Base-by-base conservation (phyloP, 2,329 filamentous ascomycete species). In the Cladorrhinum sp. region DNA sequence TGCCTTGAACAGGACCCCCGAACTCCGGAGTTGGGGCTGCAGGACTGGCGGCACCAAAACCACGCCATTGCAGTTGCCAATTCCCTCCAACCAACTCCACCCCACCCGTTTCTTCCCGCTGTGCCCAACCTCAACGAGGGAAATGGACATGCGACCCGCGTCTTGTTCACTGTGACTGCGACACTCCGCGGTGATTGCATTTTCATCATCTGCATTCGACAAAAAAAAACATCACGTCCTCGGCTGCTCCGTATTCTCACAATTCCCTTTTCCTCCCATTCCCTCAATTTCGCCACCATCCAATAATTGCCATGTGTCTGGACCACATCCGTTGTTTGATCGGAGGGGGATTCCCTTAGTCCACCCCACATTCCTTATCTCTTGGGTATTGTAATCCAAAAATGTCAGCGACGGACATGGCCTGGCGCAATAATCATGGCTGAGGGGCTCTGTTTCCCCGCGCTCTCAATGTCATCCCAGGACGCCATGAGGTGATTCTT, bases 21-120 rank as follows among this genome's bases (percentile, higher is more conserved):
- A 62, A 57, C 24, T 55, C 56, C 62, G 62, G 62, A 64, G 62
- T 59, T 23, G 28, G 48, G 46, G 50, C 14, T 46, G 28, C 56
- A 58, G 48, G 23, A 55, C 48, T 42, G 28, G 55, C 46, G 42
- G 55, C 55, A 24, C 42, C 42, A 52, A 61, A 58, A 63, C 61
- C 61, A 63, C 61, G 59, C 62, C 59, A 60, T 55, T 49, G 57
- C 30, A 18, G 28, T n/a, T 28, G 20, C 18, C 30, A 30, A 7
- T n/a, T 12, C 23, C 4, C 36, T 52, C 51, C 51, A 52, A 51
- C 36, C 46, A 23, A 52, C 50, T 30, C 53, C 53, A 52, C 5
- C 30, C 42, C 52, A 58, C 59, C 62, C 62, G 62, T 62, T 64
- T 64, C 62, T 62, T 64, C 24, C 62, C 62, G 62, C 30, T 48